Conservation (phyloP, 164 flowering plant species). For the Magnolia kwangsiensis region DNA sequence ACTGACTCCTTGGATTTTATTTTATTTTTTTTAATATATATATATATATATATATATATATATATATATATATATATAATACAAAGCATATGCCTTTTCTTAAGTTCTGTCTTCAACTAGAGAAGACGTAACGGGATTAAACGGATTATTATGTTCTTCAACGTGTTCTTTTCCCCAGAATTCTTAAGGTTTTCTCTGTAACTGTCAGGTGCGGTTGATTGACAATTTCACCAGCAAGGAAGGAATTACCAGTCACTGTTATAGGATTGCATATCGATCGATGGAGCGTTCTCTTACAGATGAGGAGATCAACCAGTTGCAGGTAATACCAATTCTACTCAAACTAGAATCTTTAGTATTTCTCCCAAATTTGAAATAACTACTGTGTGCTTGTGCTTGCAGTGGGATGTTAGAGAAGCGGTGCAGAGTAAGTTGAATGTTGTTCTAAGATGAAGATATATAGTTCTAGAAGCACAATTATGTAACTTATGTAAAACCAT, state of each 20-base stretch:
- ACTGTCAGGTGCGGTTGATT: slow-evolving; percentile 65
- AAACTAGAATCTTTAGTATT: neutral
- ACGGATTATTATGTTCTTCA: no score
- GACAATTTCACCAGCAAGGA: slow-evolving; percentile 91
- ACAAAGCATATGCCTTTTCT: no score
- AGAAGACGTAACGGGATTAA: no score
- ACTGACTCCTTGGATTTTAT: no score
- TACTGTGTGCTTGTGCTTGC: slow-evolving; percentile 25
- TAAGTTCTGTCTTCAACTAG: no score
- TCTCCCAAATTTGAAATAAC: neutral
- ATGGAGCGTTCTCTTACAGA: slow-evolving; percentile 97
- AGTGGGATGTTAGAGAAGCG: slow-evolving; percentile 63
- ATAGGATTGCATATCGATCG: slow-evolving; percentile 82
- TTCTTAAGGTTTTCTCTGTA: neutral
- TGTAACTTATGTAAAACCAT: neutral
- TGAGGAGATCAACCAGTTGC: slow-evolving; percentile 87
- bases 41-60: no score
- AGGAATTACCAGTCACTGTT: slow-evolving; percentile 97
- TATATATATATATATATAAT: no score
- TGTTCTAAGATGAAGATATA: slow-evolving; percentile 46
- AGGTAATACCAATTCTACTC: slow-evolving; percentile 40
- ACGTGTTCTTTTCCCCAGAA: no score
- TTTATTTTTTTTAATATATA: no score
- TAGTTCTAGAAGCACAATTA: slow-evolving; percentile 12
- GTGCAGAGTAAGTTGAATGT: slow-evolving; percentile 61